Evolutionary conservation across 805 yeast species (phyloP).

Genomic region (Yamadazyma tumulicola): DNA sequence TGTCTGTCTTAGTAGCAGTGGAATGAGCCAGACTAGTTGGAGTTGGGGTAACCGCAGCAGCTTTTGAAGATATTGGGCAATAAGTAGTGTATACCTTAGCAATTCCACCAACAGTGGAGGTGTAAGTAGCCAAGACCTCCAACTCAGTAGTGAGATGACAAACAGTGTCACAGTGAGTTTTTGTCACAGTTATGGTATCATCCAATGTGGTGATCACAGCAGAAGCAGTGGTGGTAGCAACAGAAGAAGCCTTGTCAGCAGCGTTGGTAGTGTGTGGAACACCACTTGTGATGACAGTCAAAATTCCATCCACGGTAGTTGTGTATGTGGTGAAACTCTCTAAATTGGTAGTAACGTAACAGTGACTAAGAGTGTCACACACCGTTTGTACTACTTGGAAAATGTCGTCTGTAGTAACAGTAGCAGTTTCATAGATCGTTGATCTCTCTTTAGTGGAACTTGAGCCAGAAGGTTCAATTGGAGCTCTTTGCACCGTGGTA

Average conservation of each 20-base stretch:
- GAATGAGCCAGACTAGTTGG: conserved; percentile 7
- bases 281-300: conserved; percentile 35
- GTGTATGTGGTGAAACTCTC: conserved; percentile 31
- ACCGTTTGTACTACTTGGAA: conserved; percentile 29
- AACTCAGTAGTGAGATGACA: conserved; percentile 14
- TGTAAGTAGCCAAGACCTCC: conserved; percentile 21
- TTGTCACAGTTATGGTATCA: conserved; percentile 13
- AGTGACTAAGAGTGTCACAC: conserved; percentile 26
- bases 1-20: conserved; percentile 15
- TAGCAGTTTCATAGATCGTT: conserved; percentile 12
- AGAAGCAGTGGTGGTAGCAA: conserved; percentile 15
- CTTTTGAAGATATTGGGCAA: conserved; percentile 17
- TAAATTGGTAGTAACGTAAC: conserved; percentile 33
- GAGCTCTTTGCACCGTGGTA: conserved; percentile 7
- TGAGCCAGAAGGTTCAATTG: conserved; percentile 9
- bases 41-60: conserved; percentile 7
- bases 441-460: conserved; percentile 9
- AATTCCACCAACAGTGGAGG: conserved; percentile 31
- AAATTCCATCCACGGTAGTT: conserved; percentile 35
- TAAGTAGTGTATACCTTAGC: conserved; percentile 38
- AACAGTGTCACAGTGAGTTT: conserved; percentile 13
- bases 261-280: conserved; percentile 19
- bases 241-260: conserved; percentile 7
- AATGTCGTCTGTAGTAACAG: conserved; percentile 21
- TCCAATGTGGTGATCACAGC: conserved; percentile 9